Evolutionary conservation across 495 filamentous ascomycete species (phyloP), one percentile per base, ranked within the genome.

Genomic region (Tuber brumale): DNA sequence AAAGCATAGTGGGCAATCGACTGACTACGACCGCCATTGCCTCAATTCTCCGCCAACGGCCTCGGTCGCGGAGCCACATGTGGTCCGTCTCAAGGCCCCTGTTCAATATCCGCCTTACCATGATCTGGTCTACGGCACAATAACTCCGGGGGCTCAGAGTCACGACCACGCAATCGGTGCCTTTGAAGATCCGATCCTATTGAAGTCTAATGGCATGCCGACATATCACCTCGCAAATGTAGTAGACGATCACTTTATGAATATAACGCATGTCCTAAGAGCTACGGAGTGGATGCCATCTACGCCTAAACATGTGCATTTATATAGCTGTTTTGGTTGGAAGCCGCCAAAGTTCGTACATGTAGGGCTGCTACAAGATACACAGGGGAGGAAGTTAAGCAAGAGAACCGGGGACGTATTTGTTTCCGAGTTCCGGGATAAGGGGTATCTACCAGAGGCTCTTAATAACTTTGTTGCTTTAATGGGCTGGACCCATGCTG

Each of bases 171-270:
- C 76, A 84, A 35, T 70, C 0, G 80, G 81, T 81, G 87, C 77
- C 4, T 92, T 88, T 73, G 91, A 92, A 74, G 92, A 94, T 83
- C 94, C 92, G 14, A 90, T 99, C 77, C 85, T 99, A 69, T 83
- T 97, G 42, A 99, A 98, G 84, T 90, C 90, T 12, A 95, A 99
- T 81, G 94, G 94, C 0, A 90, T 91, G 72, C 95, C 95, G 1
- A 98, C 95, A 14, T 99, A 99, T 82, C 95, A 98, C 83, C 90
- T 99, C 73, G 95, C 95, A 6, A 98, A 97, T 84, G 94, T 99
- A 39, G 91, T 99, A 35, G 95, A 99, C 83, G 95, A 99, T 83
- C 93, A 96, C 82, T 85, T 88, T 71, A 99, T 99, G 95, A 84
- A 92, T 72, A 96, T 99, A 81, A 98, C 94, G 6, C 94, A 97